phyloP scores from a whole-genome alignment of 2,329 filamentous ascomycete species.

The Fusarium austroafricanum region DNA sequence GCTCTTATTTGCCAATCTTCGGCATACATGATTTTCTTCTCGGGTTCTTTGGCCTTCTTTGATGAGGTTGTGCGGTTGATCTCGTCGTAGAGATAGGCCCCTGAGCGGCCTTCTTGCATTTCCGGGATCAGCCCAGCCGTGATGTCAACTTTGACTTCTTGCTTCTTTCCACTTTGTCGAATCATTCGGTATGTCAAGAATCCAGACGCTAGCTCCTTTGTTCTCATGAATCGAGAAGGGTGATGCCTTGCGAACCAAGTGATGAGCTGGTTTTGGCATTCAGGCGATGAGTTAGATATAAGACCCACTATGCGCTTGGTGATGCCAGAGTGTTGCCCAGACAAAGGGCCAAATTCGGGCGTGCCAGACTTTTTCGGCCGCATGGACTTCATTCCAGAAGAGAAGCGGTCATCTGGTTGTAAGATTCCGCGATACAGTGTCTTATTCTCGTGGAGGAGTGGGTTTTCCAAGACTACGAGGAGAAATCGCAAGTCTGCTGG shows the following conservation, averaged over 20 bases:
- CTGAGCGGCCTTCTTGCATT: slow-evolving; percentile 73
- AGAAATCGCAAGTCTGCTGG: slow-evolving; percentile 81
- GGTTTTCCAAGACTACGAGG: slow-evolving; percentile 82
- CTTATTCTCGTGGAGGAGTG: slow-evolving; percentile 69
- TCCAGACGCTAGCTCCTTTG: slow-evolving; percentile 80
- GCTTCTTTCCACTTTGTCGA: slow-evolving; percentile 75
- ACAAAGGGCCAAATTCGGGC: slow-evolving; percentile 57
- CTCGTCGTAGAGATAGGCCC: slow-evolving; percentile 82
- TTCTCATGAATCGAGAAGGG: slow-evolving; percentile 72
- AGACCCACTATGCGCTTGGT: slow-evolving; percentile 87
- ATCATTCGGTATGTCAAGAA: slow-evolving; percentile 86
- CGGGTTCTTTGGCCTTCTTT: slow-evolving; percentile 66
- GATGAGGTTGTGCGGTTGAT: slow-evolving; percentile 65
- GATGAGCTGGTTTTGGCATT: slow-evolving; percentile 81
- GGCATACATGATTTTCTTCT: slow-evolving; percentile 71
- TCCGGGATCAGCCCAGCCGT: slow-evolving; percentile 78
- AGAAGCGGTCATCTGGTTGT: slow-evolving; percentile 45
- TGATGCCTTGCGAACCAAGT: slow-evolving; percentile 82
- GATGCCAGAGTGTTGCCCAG: slow-evolving; percentile 82
- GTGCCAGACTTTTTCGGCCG: slow-evolving; percentile 27
- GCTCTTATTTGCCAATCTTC: slow-evolving; percentile 93
- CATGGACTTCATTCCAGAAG: slow-evolving; percentile 19
- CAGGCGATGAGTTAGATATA: slow-evolving; percentile 77
- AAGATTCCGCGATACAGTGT: slow-evolving; percentile 56
- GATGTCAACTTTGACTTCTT: slow-evolving; percentile 68